A percentile compares a stretch with the other conserved stretches of the same genome.
These are phyloP conservation scores for Inonotus obliquus DNA, from an alignment of 1,284 basidiomycete genomes.

Conservation along the genomic window DNA sequence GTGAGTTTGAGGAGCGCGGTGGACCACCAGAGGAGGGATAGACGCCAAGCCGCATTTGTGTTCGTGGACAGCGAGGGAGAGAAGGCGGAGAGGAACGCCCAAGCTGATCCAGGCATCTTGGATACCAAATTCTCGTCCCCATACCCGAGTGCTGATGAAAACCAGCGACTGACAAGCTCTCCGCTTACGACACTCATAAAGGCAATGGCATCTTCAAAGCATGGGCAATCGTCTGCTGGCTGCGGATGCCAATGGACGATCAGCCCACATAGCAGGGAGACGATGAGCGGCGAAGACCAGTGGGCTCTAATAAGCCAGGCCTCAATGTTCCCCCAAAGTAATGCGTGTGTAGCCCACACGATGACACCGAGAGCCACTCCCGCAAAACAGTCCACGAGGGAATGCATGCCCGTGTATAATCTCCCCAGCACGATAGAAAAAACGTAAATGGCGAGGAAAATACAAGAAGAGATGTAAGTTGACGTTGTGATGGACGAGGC, in stretches of 20 bases:
- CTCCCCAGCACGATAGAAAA: slow-evolving; percentile 85
- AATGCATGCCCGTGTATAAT: slow-evolving; percentile 91
- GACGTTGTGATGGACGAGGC: slow-evolving; percentile 37
- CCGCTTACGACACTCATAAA: slow-evolving; percentile 85
- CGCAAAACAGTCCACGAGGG: slow-evolving; percentile 69
- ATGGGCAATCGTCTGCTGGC: slow-evolving; percentile 94
- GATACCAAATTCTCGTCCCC: slow-evolving; percentile 25
- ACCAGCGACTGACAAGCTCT: slow-evolving; percentile 67
- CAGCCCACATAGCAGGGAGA: slow-evolving; percentile 64
- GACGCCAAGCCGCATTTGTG: slow-evolving; percentile 50
- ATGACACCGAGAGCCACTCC: slow-evolving; percentile 63
- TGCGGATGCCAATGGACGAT: slow-evolving; percentile 88
- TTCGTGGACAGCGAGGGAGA: slow-evolving; percentile 28
- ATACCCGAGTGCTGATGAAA: slow-evolving; percentile 34
- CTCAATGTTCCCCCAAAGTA: slow-evolving; percentile 37
- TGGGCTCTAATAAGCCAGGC: slow-evolving; percentile 38
- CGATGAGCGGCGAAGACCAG: slow-evolving; percentile 56
- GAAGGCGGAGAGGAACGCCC: slow-evolving; percentile 27
- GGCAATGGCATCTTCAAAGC: slow-evolving; percentile 97
- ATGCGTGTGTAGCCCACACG: slow-evolving; percentile 58
- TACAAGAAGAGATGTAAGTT: slow-evolving; percentile 39
- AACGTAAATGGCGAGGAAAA: slow-evolving; percentile 56
- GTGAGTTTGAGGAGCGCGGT: slow-evolving; percentile 59
- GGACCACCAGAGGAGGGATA: slow-evolving; percentile 49
- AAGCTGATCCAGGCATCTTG: slow-evolving; percentile 15